phyloP scores from a whole-genome alignment of 2,329 filamentous ascomycete species.

The Xylariaceae sp. region DNA sequence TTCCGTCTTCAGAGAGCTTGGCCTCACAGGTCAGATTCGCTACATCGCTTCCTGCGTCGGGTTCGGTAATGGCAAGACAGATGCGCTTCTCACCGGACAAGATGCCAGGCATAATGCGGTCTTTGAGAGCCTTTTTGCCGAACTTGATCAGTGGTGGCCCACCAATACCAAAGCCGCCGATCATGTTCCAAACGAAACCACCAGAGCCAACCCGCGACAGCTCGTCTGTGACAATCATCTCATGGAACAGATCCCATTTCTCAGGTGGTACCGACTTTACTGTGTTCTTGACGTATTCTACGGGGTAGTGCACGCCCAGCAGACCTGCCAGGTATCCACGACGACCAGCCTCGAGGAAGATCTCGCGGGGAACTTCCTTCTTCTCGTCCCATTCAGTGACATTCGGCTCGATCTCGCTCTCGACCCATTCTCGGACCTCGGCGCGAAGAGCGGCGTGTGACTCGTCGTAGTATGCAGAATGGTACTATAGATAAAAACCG shows the following conservation, averaged over 20 bases:
- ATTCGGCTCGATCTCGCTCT: slow-evolving; percentile 85
- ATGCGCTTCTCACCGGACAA: slow-evolving; percentile 94
- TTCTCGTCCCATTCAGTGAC: slow-evolving; percentile 97
- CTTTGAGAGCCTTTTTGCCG: slow-evolving; percentile 81
- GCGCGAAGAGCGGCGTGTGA: slow-evolving; percentile 88
- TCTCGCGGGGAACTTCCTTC: slow-evolving; percentile 82
- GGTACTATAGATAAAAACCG: slow-evolving; percentile 65
- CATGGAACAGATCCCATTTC: slow-evolving; percentile 98
- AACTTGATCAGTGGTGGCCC: slow-evolving; percentile 92
- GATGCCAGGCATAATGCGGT: slow-evolving; percentile 88
- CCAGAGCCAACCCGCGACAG: slow-evolving; percentile 86
- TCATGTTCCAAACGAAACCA: slow-evolving; percentile 94
- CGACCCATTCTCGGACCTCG: slow-evolving; percentile 92
- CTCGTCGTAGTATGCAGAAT: slow-evolving; percentile 96
- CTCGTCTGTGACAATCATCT: slow-evolving; percentile 94
- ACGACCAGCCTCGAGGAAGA: slow-evolving; percentile 96
- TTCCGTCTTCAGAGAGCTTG: slow-evolving; percentile 91
- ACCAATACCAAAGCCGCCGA: slow-evolving; percentile 96
- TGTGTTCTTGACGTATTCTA: slow-evolving; percentile 71
- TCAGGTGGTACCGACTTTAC: slow-evolving; percentile 82
- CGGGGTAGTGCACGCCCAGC: slow-evolving; percentile 82
- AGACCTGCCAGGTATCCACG: slow-evolving; percentile 93
- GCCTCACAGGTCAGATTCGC: slow-evolving; percentile 96
- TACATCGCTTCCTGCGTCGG: slow-evolving; percentile 92
- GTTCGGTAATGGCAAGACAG: slow-evolving; percentile 96